These are phyloP conservation scores for Claviceps lovelessii DNA, from an alignment of 2,329 filamentous ascomycete genomes.

Conservation along the genomic window DNA sequence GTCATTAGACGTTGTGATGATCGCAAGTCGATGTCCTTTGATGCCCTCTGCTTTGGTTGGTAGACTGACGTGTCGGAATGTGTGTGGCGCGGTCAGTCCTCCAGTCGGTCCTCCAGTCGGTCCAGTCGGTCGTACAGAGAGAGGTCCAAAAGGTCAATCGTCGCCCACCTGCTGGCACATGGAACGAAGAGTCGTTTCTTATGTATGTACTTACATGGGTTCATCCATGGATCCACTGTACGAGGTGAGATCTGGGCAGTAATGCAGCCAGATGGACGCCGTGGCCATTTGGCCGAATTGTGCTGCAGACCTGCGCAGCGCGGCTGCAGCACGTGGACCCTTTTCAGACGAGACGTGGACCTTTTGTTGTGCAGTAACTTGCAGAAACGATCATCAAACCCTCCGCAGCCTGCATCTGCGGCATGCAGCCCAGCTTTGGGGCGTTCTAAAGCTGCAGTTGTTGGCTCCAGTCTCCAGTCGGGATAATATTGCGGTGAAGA, in stretches of 20 bases:
- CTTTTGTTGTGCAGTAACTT: background rate
- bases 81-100: background rate
- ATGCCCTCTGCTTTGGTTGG: background rate
- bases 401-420: too few relatives aligned
- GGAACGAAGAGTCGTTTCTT: background rate
- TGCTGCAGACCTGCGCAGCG: constrained; percentile 5
- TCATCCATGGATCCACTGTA: constrained; percentile 11
- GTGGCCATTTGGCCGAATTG: constrained; percentile 1
- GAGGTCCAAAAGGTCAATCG: background rate
- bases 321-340: constrained; percentile 10
- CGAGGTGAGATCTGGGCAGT: constrained; percentile 9
- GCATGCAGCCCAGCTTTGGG: background rate
- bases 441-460: background rate
- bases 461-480: background rate
- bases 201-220: constrained; percentile 6
- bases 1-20: background rate
- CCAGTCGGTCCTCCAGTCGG: background rate
- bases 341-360: constrained; percentile 2
- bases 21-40: background rate
- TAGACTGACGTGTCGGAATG: background rate
- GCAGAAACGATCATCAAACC: background rate
- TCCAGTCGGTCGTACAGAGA: background rate
- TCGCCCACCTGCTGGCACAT: background rate
- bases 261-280: constrained; percentile 2
- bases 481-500: constrained; percentile 1